These are phyloP conservation scores for Vanderwaltozyma yarrowii DNA, from an alignment of 805 yeast genomes.

Conservation along the genomic window DNA sequence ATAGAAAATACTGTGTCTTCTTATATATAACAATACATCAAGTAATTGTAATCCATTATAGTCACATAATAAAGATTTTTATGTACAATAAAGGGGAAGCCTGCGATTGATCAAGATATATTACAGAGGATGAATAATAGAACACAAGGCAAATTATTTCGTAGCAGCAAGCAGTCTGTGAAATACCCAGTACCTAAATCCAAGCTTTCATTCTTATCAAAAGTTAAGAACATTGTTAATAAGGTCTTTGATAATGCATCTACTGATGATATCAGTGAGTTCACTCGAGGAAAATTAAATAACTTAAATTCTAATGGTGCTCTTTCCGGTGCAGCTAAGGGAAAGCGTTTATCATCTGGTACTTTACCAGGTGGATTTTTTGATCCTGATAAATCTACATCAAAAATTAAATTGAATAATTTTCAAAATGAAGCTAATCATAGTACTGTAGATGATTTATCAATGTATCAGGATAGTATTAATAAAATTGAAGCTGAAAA, in stretches of 20 bases:
- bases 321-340: too few species aligned
- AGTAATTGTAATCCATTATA: too few species aligned
- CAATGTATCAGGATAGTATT: slow-evolving; percentile 1
- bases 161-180: background rate
- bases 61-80: too few species aligned
- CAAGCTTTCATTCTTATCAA: background rate
- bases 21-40: too few species aligned
- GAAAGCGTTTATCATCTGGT: background rate
- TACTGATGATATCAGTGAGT: background rate
- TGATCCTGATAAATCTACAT: slow-evolving; percentile 6
- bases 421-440: slow-evolving; percentile 1
- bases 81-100: too few species aligned
- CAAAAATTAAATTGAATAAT: background rate
- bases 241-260: background rate
- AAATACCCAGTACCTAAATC: background rate
- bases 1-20: too few species aligned
- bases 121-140: background rate
- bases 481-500: background rate
- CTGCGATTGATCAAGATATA: too few species aligned
- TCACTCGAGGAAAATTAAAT: too few species aligned
- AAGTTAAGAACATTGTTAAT: background rate
- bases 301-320: too few species aligned
- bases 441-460: slow-evolving; percentile 7
- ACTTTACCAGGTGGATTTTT: slow-evolving; percentile 24
- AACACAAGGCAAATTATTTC: background rate